Percentiles rank a stretch among this genome's conserved stretches.
phyloP scores from a whole-genome alignment of 371 early-diverging fungal genomes.

The Blastocladiella emersonii region DNA sequence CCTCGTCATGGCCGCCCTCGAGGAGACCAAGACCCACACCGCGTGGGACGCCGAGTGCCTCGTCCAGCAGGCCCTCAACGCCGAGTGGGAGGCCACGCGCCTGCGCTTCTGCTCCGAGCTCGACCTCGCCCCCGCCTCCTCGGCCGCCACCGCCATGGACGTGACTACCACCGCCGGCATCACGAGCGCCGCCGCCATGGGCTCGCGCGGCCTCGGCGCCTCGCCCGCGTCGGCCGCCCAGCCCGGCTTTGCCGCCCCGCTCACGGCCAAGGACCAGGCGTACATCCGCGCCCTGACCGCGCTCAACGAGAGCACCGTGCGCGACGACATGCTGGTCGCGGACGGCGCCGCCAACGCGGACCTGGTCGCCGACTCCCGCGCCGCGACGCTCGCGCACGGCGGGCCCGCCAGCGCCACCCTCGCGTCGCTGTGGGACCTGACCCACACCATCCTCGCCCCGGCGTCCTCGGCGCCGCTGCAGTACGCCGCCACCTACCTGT shows the following conservation, averaged over 20 bases:
- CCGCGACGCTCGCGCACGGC: background rate
- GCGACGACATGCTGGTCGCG: background rate
- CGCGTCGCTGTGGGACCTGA: background rate
- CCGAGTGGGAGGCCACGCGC: conserved; percentile 56
- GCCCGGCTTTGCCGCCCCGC: too few species aligned
- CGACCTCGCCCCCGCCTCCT: background rate
- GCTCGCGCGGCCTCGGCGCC: background rate
- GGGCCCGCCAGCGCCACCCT: too few species aligned
- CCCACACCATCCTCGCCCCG: background rate
- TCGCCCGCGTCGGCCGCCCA: too few species aligned
- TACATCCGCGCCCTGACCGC: background rate
- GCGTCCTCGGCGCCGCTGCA: background rate
- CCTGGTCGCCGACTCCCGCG: too few species aligned
- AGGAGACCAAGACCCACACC: conserved; percentile 43
- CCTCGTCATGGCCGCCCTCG: conserved; percentile 50
- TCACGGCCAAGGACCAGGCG: background rate
- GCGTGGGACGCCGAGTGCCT: conserved; percentile 30
- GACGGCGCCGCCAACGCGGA: too few species aligned
- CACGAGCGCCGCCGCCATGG: background rate
- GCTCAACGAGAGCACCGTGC: background rate
- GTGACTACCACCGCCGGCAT: background rate
- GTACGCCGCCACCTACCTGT: background rate
- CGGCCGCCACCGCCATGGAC: background rate
- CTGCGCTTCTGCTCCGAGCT: background rate
- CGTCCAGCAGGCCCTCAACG: conserved; percentile 30